Evolutionary conservation across 169 alveolate genomes (phyloP).

Genomic region (Cryptosporidium ubiquitum): DNA sequence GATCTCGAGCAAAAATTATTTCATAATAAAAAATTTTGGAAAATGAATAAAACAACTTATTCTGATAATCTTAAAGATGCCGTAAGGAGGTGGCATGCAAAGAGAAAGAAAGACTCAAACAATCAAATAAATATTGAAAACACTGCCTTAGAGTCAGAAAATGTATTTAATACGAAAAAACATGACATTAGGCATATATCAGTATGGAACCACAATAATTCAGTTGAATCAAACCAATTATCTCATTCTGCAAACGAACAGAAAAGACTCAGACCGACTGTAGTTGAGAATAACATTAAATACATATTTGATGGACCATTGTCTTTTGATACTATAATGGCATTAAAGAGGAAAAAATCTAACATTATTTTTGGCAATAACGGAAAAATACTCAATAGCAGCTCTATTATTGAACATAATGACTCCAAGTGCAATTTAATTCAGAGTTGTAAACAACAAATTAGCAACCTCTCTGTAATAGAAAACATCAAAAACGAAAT

Average conservation of each 20-base stretch:
- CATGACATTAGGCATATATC: neutral
- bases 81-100: slow-evolving; percentile 72
- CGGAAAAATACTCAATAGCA: neutral
- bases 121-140: neutral
- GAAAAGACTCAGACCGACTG: neutral
- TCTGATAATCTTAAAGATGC: slow-evolving; percentile 65
- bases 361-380: neutral
- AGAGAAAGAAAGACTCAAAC: slow-evolving; percentile 32
- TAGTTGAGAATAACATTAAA: neutral
- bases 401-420: neutral
- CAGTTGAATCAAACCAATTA: neutral
- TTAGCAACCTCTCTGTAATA: neutral
- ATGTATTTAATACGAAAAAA: neutral
- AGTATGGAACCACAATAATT: neutral
- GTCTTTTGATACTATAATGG: slow-evolving; percentile 72
- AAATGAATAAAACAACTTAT: slow-evolving; percentile 1
- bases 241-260: slow-evolving; percentile 1
- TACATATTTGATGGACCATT: slow-evolving; percentile 63
- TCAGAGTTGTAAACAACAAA: neutral
- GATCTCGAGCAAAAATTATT: neutral
- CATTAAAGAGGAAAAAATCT: slow-evolving; percentile 44
- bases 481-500: neutral
- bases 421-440: neutral
- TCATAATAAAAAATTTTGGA: neutral
- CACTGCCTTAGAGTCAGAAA: neutral